Evolutionary conservation across 2,329 filamentous ascomycete genomes (phyloP).

Genomic region (Penicillium janthinellum): DNA sequence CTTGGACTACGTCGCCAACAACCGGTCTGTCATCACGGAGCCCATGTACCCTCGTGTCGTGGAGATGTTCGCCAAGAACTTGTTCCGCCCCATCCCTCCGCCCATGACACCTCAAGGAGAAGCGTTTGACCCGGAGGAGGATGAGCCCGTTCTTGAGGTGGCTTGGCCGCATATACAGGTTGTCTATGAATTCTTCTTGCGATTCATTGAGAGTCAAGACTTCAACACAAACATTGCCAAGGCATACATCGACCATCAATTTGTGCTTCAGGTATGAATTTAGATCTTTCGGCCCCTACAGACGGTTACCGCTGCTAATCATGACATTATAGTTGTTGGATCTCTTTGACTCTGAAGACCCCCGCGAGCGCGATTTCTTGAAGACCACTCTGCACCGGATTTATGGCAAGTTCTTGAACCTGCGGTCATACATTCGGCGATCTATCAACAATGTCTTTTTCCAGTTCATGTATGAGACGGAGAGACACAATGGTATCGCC

Average conservation of each 20-base stretch:
- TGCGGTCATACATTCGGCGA: slow-evolving; percentile 93
- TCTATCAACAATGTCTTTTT: slow-evolving; percentile 99
- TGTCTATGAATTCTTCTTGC: slow-evolving; percentile 98
- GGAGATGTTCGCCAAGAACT: slow-evolving; percentile 98
- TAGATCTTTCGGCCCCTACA: not conserved
- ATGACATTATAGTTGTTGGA: slow-evolving; percentile 70
- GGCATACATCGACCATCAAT: slow-evolving; percentile 96
- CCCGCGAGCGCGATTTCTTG: slow-evolving; percentile 91
- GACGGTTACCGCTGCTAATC: slow-evolving; percentile 9
- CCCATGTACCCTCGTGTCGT: slow-evolving; percentile 98
- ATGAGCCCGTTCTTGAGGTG: slow-evolving; percentile 95
- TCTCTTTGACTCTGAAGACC: slow-evolving; percentile 97
- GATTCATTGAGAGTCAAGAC: slow-evolving; percentile 98
- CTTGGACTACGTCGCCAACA: slow-evolving; percentile 97
- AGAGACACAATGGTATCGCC: slow-evolving; percentile 97
- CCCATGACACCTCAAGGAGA: slow-evolving; percentile 98
- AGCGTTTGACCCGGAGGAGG: slow-evolving; percentile 97
- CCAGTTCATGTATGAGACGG: slow-evolving; percentile 98
- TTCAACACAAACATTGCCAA: slow-evolving; percentile 99
- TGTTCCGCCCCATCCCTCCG: slow-evolving; percentile 95
- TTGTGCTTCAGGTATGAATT: slow-evolving; percentile 72
- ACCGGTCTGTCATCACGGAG: slow-evolving; percentile 96
- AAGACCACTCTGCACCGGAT: slow-evolving; percentile 98
- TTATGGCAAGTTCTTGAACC: slow-evolving; percentile 97
- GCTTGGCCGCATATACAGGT: slow-evolving; percentile 99